phyloP scores from a whole-genome alignment of 495 filamentous ascomycete species.

The Annulohypoxylon bovei region DNA sequence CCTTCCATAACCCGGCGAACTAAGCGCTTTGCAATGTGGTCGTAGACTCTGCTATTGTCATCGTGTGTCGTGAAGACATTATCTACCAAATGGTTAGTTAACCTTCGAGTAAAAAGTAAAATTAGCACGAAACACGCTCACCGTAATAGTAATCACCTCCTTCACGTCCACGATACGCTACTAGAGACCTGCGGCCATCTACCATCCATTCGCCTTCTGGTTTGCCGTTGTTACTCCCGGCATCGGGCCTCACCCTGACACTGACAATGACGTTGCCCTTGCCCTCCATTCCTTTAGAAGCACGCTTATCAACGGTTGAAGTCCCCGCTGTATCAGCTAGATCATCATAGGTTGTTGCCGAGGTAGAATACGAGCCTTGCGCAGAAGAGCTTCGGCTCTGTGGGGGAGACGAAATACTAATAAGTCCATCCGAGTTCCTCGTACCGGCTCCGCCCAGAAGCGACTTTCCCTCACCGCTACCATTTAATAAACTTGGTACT shows the following conservation, averaged over 20 bases:
- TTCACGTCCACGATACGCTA: conserved; percentile 87
- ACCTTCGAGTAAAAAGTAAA: not conserved
- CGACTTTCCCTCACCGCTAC: conserved; percentile 77
- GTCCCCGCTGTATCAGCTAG: conserved; percentile 59
- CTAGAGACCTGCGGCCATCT: conserved; percentile 81
- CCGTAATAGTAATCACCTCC: conserved; percentile 94
- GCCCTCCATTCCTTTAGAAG: conserved; percentile 64
- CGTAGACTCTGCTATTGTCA: conserved; percentile 93
- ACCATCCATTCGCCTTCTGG: conserved; percentile 90
- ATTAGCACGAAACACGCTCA: conserved; percentile 52
- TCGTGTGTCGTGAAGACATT: conserved; percentile 95
- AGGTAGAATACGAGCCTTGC: conserved; percentile 89
- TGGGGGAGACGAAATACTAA: conserved; percentile 79
- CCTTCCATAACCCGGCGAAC: conserved; percentile 98
- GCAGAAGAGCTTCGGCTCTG: conserved; percentile 90
- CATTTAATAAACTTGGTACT: conserved; percentile 79
- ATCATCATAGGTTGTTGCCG: conserved; percentile 87
- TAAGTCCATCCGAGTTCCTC: conserved; percentile 73
- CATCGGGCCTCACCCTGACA: conserved; percentile 90
- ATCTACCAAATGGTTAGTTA: conserved; percentile 63
- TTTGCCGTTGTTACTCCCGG: conserved; percentile 62
- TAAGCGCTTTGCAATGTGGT: conserved; percentile 89
- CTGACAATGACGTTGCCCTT: conserved; percentile 98
- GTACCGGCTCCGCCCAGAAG: conserved; percentile 65
- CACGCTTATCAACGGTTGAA: conserved; percentile 52